Conservation (phyloP, 768 basidiomycete species). For the Pulveroboletus sp. region DNA sequence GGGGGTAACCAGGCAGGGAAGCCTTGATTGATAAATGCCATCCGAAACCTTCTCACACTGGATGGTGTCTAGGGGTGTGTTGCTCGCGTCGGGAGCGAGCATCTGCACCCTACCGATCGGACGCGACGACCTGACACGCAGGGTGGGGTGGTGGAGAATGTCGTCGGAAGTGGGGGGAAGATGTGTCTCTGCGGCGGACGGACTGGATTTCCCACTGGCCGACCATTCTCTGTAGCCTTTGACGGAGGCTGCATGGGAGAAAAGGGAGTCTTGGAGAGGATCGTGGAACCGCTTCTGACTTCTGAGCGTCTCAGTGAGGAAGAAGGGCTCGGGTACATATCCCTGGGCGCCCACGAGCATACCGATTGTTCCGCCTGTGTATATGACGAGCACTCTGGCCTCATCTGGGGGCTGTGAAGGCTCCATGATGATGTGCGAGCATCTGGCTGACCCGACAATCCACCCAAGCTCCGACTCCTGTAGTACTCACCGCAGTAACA, state of each 20-base stretch:
- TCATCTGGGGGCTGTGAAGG: conserved; percentile 52
- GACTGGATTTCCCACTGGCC: conserved; percentile 54
- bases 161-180: conserved; percentile 4
- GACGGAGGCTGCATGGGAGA: conserved; percentile 74
- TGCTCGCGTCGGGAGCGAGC: conserved; percentile 29
- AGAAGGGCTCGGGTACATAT: conserved; percentile 83
- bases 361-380: conserved; percentile 88
- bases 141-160: conserved; percentile 32
- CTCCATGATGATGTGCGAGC: conserved; percentile 39
- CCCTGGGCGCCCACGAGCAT: conserved; percentile 77
- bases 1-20: conserved; percentile 81
- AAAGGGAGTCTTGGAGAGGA: conserved; percentile 80
- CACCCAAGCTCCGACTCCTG: conserved; percentile 7
- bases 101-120: conserved; percentile 50
- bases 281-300: conserved; percentile 90
- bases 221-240: conserved; percentile 79
- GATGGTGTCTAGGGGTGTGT: conserved; percentile 30
- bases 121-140: conserved; percentile 64
- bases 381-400: conserved; percentile 79
- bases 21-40: conserved; percentile 62
- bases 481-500: neutral
- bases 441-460: neutral
- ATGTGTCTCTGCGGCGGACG: conserved; percentile 22
- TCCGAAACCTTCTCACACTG: conserved; percentile 48
- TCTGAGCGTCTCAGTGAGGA: conserved; percentile 77